Evolutionary conservation across 192 early-diverging fungal genomes (phyloP).

Genomic region (Umbelopsis vinacea): DNA sequence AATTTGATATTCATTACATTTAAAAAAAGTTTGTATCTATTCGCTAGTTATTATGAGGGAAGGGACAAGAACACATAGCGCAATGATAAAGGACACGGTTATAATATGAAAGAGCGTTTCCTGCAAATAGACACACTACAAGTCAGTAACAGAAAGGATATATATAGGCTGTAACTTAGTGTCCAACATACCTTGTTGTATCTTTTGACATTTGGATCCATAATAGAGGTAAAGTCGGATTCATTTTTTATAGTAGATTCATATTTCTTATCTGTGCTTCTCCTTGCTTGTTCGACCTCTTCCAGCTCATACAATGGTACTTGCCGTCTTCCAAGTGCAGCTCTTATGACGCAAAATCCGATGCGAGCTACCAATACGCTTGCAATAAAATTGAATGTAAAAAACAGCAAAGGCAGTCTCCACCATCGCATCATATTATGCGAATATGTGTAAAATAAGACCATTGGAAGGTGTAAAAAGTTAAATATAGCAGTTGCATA

Average conservation of each 20-base stretch:
- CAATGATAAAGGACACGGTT: background rate
- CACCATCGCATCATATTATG: slow-evolving; percentile 25
- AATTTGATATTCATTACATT: no score
- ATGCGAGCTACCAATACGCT: slow-evolving; percentile 21
- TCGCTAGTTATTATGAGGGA: slow-evolving; percentile 22
- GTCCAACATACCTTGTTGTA: slow-evolving; percentile 25
- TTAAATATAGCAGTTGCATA: slow-evolving; percentile 20
- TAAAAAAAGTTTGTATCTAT: background rate
- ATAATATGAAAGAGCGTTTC: slow-evolving; percentile 22
- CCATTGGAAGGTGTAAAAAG: slow-evolving; percentile 24
- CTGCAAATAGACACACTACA: background rate
- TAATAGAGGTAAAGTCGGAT: slow-evolving; percentile 16
- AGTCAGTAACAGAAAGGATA: background rate
- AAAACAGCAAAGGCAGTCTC: slow-evolving; percentile 15
- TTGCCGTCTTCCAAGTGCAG: slow-evolving; percentile 11
- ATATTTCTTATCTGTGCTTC: background rate
- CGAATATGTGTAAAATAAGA: slow-evolving; percentile 23
- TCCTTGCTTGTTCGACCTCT: background rate
- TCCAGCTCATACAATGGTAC: slow-evolving; percentile 31
- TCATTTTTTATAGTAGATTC: slow-evolving; percentile 10
- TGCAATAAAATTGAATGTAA: slow-evolving; percentile 25
- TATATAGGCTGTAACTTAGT: background rate
- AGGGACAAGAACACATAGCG: background rate
- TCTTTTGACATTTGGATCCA: slow-evolving; percentile 25
- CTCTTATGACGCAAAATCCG: slow-evolving; percentile 30